Evolutionary conservation across 306 rosid genomes (phyloP).

Genomic region (Cucurbita moschata): DNA sequence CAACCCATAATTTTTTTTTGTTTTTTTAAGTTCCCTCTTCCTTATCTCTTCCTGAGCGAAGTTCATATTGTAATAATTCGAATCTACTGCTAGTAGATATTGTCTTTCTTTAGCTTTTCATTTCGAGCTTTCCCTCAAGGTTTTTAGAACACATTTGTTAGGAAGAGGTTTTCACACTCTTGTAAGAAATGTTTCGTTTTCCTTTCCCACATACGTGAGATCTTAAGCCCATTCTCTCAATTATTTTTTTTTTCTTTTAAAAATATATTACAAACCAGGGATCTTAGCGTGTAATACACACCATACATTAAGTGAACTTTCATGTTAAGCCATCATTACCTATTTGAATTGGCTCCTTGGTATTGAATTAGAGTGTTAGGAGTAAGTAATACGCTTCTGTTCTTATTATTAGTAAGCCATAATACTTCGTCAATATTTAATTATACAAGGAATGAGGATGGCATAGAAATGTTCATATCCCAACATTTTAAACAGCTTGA

Average conservation of each 20-base stretch:
- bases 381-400: not conserved
- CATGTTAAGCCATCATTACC: not conserved
- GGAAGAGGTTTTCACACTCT: accelerated
- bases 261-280: not conserved
- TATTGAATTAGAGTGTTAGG: not conserved
- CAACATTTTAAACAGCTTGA: not conserved
- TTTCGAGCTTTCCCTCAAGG: too few relatives aligned
- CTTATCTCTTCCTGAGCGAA: not conserved
- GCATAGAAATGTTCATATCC: not conserved
- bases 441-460: not conserved
- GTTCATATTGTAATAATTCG: too few relatives aligned
- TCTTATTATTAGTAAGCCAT: not conserved
- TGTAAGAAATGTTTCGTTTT: too few relatives aligned
- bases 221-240: too few relatives aligned
- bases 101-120: too few relatives aligned
- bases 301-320: not conserved
- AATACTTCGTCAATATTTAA: not conserved
- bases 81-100: too few relatives aligned
- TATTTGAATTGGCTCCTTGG: not conserved
- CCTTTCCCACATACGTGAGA: too few relatives aligned
- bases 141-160: too few relatives aligned
- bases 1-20: too few relatives aligned
- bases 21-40: not conserved
- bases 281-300: not conserved
- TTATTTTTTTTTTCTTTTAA: too few relatives aligned